Evolutionary conservation across 2,329 filamentous ascomycete species (phyloP).

Genomic region (Exophiala xenobiotica): DNA sequence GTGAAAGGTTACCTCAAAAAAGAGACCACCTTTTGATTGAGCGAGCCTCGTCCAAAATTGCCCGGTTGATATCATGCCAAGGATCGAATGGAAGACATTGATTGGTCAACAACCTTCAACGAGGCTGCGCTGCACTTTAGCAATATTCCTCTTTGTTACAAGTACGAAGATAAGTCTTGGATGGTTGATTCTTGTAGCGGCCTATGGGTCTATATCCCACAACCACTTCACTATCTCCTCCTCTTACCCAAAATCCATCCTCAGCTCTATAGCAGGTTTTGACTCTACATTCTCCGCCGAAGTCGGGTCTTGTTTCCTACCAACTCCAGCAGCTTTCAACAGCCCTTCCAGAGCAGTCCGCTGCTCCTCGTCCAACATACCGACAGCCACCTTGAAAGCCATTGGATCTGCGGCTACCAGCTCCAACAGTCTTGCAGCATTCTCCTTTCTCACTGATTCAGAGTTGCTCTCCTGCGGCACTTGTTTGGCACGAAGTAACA

Average conservation of each 20-base stretch:
- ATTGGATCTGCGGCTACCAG: slow-evolving; percentile 72
- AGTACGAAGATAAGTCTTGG: no score
- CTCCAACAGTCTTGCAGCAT: slow-evolving; percentile 73
- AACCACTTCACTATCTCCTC: not conserved
- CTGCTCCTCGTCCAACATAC: slow-evolving; percentile 67
- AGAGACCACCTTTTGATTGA: slow-evolving; percentile 3
- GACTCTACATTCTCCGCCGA: slow-evolving; percentile 52
- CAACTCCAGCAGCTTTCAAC: slow-evolving; percentile 63
- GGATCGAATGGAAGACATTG: not conserved
- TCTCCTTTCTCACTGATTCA: slow-evolving; percentile 64
- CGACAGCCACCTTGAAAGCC: slow-evolving; percentile 73
- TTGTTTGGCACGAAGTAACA: slow-evolving; percentile 69
- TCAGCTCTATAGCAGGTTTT: slow-evolving; percentile 80
- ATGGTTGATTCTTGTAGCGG: no score
- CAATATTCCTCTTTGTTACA: no score
- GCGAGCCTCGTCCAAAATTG: slow-evolving; percentile 16
- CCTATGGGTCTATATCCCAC: not conserved
- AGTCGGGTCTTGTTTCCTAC: slow-evolving; percentile 42
- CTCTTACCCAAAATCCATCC: slow-evolving; percentile 79
- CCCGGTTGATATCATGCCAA: not conserved
- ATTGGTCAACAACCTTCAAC: not conserved
- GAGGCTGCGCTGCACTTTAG: slow-evolving; percentile 15
- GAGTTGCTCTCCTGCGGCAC: slow-evolving; percentile 51
- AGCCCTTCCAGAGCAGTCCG: slow-evolving; percentile 78
- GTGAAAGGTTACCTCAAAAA: not conserved